Conservation (phyloP, 2,329 filamentous ascomycete genomes). For the Arachnomyces sp. region DNA sequence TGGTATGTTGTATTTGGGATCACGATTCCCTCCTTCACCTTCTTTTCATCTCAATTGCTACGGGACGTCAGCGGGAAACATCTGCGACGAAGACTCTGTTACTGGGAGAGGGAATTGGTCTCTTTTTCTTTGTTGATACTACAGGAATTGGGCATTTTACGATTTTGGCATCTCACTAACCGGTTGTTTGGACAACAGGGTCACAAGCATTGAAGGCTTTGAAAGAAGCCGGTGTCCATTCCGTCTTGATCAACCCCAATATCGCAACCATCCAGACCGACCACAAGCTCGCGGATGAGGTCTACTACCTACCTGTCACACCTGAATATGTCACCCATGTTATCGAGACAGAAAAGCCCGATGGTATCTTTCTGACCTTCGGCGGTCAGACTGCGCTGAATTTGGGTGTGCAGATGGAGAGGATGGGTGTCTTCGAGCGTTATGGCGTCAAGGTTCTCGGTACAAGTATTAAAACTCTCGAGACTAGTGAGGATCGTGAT, state of each 20-base stretch:
- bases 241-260: constrained; percentile 94
- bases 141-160: too few relatives aligned
- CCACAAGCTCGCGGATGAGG: constrained; percentile 90
- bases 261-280: constrained; percentile 98
- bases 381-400: constrained; percentile 97
- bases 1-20: constrained; percentile 51
- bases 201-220: constrained; percentile 94
- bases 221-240: constrained; percentile 86
- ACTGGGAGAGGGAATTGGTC: too few relatives aligned
- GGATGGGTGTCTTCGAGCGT: constrained; percentile 88
- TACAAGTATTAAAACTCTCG: constrained; percentile 87
- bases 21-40: not conserved
- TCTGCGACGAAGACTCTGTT: too few relatives aligned
- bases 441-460: constrained; percentile 94
- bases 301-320: constrained; percentile 96
- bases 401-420: constrained; percentile 94
- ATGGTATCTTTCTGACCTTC: constrained; percentile 95
- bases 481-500: constrained; percentile 92
- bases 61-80: too few relatives aligned
- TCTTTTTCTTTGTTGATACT: too few relatives aligned
- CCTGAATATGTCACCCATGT: constrained; percentile 97
- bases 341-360: constrained; percentile 89
- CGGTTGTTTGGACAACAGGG: constrained; percentile 46
- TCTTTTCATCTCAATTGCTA: not conserved
- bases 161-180: too few relatives aligned